Evolutionary conservation across 73 alveolate species (phyloP).

Genomic region (Uronychia binucleata): DNA sequence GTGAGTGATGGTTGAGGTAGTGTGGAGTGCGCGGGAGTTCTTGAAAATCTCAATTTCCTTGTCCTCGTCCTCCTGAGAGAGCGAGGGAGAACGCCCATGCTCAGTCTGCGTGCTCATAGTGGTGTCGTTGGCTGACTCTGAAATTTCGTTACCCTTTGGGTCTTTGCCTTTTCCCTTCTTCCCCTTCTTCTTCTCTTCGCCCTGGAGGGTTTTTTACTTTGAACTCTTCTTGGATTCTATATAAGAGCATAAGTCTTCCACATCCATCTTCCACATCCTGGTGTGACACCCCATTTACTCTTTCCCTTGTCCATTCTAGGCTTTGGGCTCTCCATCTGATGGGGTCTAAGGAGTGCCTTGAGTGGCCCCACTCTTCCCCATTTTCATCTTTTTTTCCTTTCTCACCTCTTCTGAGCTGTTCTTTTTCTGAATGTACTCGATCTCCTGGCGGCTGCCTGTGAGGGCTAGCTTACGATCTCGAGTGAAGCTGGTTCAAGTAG

Average conservation of each 20-base stretch:
- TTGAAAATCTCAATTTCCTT: not conserved
- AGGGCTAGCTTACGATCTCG: not conserved
- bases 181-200: not conserved
- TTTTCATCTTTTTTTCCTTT: not conserved
- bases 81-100: not conserved
- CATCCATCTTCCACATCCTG: not conserved
- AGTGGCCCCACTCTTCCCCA: not conserved
- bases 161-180: not conserved
- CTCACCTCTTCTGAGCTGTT: not conserved
- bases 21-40: too few relatives aligned
- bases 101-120: not conserved
- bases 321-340: not conserved
- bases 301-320: not conserved
- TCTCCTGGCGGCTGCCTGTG: not conserved
- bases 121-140: not conserved
- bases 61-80: not conserved
- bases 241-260: not conserved
- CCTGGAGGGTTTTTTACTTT: not conserved
- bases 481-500: not conserved
- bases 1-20: too few relatives aligned
- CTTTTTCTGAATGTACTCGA: not conserved
- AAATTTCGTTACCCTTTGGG: not conserved
- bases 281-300: not conserved
- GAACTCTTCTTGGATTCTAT: not conserved
- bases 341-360: not conserved